A percentile compares a stretch with the other conserved stretches of the same genome.
These are phyloP conservation scores for Talaromyces nanjingensis DNA, from an alignment of 495 filamentous ascomycete species.

Conservation along the genomic window DNA sequence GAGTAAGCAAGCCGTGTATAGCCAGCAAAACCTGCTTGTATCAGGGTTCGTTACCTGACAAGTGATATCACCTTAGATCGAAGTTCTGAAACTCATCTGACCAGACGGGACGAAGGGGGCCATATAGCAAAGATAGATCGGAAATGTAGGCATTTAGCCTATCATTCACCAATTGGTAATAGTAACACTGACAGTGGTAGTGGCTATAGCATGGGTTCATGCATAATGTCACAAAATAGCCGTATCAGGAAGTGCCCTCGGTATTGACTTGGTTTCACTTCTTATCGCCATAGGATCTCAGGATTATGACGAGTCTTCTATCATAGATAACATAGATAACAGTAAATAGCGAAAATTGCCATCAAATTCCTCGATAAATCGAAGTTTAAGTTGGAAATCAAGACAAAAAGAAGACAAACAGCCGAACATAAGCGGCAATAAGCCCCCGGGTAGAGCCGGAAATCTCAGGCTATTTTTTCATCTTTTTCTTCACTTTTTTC, in stretches of 20 bases:
- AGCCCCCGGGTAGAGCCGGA: not conserved
- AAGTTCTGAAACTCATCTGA: not conserved
- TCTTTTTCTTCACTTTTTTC: constrained; percentile 14
- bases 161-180: not conserved
- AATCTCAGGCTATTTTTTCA: not conserved
- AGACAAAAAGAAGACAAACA: not conserved
- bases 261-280: not conserved
- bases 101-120: not conserved
- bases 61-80: not conserved
- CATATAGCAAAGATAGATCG: not conserved
- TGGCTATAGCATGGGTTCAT: not conserved
- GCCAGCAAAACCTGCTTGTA: not conserved
- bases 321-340: not conserved
- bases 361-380: not conserved
- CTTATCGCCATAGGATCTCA: not conserved
- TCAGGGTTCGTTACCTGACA: not conserved
- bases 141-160: not conserved
- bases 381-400: not conserved
- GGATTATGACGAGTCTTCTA: not conserved
- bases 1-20: not conserved
- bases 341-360: not conserved
- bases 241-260: not conserved
- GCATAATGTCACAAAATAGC: not conserved
- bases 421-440: constrained; percentile 1
- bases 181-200: not conserved